Evolutionary conservation across 2,329 filamentous ascomycete genomes (phyloP).

Genomic region (Sporothrix curviconia): DNA sequence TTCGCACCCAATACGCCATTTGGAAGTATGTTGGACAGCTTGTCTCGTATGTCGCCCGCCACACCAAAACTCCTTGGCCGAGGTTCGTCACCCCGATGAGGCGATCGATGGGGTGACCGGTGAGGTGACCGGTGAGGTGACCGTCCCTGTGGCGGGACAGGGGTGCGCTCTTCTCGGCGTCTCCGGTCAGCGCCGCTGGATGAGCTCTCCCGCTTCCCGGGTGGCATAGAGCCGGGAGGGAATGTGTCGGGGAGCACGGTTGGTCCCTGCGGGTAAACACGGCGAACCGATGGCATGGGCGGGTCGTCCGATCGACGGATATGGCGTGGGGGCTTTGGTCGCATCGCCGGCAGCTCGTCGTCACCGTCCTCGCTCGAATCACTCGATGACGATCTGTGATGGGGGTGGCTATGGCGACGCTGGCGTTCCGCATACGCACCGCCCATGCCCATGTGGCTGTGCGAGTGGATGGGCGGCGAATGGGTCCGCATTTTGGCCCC

Average conservation of each 20-base stretch:
- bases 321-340: conserved; percentile 20
- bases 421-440: conserved; percentile 22
- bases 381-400: conserved; percentile 36
- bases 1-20: conserved; percentile 22
- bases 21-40: conserved; percentile 38
- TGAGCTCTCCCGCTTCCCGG: conserved; percentile 15
- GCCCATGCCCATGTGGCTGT: conserved; percentile 32
- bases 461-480: conserved; percentile 19
- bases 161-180: conserved; percentile 12
- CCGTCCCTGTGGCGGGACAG: background rate
- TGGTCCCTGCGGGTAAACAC: conserved; percentile 23
- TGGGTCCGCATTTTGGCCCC: conserved; percentile 17
- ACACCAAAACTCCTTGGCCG: conserved; percentile 32
- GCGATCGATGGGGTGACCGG: conserved; percentile 12
- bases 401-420: conserved; percentile 46
- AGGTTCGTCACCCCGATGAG: conserved; percentile 28
- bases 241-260: conserved; percentile 24
- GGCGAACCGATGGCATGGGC: conserved; percentile 28
- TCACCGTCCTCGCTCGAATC: conserved; percentile 36
- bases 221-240: conserved; percentile 19
- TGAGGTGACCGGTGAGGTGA: background rate
- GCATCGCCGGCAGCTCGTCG: conserved; percentile 26
- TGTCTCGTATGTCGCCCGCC: conserved; percentile 36
- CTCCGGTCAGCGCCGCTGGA: conserved; percentile 15
- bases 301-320: conserved; percentile 23